Evolutionary conservation across 2,329 filamentous ascomycete species (phyloP).

Genomic region (Ampelomyces quisqualis): DNA sequence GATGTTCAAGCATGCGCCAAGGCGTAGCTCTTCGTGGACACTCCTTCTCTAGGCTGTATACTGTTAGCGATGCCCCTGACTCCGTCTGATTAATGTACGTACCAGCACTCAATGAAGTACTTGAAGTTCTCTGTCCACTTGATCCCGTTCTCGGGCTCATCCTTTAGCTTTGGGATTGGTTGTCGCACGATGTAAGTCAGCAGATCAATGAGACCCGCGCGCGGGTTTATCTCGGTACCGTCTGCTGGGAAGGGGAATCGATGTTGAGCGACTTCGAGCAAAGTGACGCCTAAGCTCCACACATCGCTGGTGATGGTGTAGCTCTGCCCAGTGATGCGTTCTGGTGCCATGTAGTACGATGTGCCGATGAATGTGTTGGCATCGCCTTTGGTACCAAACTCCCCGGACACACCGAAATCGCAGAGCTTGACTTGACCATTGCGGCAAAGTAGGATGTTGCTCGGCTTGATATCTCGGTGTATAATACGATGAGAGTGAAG

Average conservation of each 20-base stretch:
- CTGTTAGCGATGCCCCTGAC: conserved; percentile 31
- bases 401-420: conserved; percentile 96
- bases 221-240: conserved; percentile 90
- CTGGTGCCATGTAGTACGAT: conserved; percentile 98
- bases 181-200: conserved; percentile 97
- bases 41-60: conserved; percentile 84
- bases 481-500: conserved; percentile 96
- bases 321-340: conserved; percentile 93
- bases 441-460: conserved; percentile 91
- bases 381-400: conserved; percentile 97
- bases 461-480: conserved; percentile 97
- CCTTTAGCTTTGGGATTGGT: conserved; percentile 90
- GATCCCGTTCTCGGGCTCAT: conserved; percentile 85
- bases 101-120: conserved; percentile 99
- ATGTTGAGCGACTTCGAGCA: conserved; percentile 99
- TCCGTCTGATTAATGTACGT: too few relatives aligned
- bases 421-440: conserved; percentile 91
- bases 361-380: conserved; percentile 99
- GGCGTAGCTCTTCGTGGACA: conserved; percentile 82
- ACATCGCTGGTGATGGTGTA: conserved; percentile 99
- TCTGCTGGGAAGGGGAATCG: conserved; percentile 97
- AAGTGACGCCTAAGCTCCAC: conserved; percentile 93
- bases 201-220: conserved; percentile 89
- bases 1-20: conserved; percentile 98
- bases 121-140: conserved; percentile 98